Base-by-base conservation (phyloP, 2,329 filamentous ascomycete species). In the Albophoma yamanashiensis region DNA sequence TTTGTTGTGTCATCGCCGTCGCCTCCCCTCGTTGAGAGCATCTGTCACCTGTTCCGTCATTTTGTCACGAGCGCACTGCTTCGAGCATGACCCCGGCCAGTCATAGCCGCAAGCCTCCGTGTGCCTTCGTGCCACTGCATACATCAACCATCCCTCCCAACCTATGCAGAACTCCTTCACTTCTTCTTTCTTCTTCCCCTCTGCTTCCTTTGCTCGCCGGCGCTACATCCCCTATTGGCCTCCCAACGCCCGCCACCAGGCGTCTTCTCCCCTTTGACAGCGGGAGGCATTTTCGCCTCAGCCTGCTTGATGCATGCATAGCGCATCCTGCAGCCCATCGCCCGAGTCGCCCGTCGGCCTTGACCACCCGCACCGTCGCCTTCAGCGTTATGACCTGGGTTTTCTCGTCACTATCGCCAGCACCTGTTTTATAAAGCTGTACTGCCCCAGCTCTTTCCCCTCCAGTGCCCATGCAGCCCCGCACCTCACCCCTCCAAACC, bases 271-370 rank as follows among this genome's bases (percentile, higher is more conserved):
- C 42, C 31, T 40, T 47, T 40, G 58, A 42, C 42, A 34, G 42
- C 55, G 43, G 58, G 58, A 59, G 58, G 58, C 58, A 59, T 59
- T 59, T 59, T 59, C 58, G 57, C 40, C 58, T 56, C 58, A 47
- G 53, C 34, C 55, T 59, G 55, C 58, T 56, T 56, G 17, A 57
- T 59, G 58, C 58, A 59, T 59, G 58, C 53, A 56, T 57, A 22
- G 55, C 56, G 58, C 58, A 56, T 59, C 55, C 36, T 59, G 58
- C 58, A 59, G 58, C 58, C 52, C 53, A 47, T 53, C 34, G 58
- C 53, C 42, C 58, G 53, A 59, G 42, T 57, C 40, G 58, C 50
- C 52, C 58, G 31, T 47, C 25, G 36, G 39, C 39, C 55, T 59
- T 59, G 38, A 38, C 58, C 40, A 38, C 58, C 40, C 34, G 58